Evolutionary conservation across 257 asterid species (phyloP).

Genomic region (Haberlea rhodopensis): DNA sequence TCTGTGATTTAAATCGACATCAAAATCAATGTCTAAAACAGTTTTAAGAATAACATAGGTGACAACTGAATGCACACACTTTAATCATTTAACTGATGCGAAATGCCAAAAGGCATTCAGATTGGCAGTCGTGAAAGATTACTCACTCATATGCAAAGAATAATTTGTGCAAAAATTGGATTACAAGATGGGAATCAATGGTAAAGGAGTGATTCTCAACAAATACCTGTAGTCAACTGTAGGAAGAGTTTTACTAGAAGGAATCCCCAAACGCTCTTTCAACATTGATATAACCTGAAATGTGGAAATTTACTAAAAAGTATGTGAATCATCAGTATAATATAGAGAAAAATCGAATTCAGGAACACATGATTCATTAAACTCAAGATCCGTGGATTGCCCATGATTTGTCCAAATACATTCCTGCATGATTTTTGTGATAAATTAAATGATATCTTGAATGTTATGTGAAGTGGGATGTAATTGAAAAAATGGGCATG

Average conservation of each 20-base stretch:
- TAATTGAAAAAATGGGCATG: too few species aligned
- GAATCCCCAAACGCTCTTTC: constrained; percentile 77
- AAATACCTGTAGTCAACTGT: constrained; percentile 77
- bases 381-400: too few species aligned
- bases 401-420: too few species aligned
- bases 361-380: constrained; percentile 4
- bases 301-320: constrained; percentile 30
- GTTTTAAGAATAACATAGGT: constrained; percentile 14
- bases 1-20: not conserved
- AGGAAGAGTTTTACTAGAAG: constrained; percentile 63
- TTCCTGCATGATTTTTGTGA: too few species aligned
- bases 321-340: constrained; percentile 30
- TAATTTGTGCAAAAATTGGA: constrained; percentile 19
- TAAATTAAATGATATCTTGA: too few species aligned
- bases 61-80: constrained; percentile 17
- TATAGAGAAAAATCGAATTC: constrained; percentile 8
- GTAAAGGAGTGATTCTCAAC: constrained; percentile 18
- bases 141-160: not conserved
- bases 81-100: constrained; percentile 12
- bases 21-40: not conserved
- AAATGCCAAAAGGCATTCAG: constrained; percentile 3
- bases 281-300: constrained; percentile 76
- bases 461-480: too few species aligned
- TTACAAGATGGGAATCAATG: not conserved
- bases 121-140: constrained; percentile 17